phyloP scores from a whole-genome alignment of 2,329 filamentous ascomycete species.

The Calonectria pteridis region DNA sequence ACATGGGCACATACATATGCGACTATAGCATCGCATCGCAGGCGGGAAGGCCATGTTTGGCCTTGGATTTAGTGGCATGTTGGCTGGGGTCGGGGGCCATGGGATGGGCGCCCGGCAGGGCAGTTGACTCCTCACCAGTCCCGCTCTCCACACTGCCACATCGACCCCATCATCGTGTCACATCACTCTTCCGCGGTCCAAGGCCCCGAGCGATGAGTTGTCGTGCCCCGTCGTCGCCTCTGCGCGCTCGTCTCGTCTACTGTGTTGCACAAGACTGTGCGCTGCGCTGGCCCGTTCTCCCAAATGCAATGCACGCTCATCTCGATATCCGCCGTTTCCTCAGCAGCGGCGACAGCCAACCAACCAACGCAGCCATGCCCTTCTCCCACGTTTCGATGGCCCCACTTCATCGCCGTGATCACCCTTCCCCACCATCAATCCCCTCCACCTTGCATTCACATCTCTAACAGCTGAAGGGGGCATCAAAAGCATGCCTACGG shows the following conservation, averaged over 20 bases:
- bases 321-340: conserved; percentile 3
- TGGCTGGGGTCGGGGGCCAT: neutral
- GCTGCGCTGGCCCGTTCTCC: neutral
- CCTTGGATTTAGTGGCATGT: conserved; percentile 2
- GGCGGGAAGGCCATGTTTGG: neutral
- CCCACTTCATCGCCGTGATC: neutral
- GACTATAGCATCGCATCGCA: neutral
- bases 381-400: conserved; percentile 3
- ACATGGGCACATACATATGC: neutral
- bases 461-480: conserved; percentile 13
- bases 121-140: neutral
- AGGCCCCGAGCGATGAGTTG: neutral
- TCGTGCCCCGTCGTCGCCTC: neutral
- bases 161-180: conserved; percentile 3
- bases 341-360: neutral
- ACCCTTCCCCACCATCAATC: conserved; percentile 8
- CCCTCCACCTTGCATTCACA: conserved; percentile 1
- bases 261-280: neutral
- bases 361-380: neutral
- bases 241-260: neutral
- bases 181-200: neutral
- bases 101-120: neutral
- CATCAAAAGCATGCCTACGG: conserved; percentile 19
- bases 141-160: conserved; percentile 5
- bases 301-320: conserved; percentile 11